These are phyloP conservation scores for Globisporangium okanoganense DNA, from an alignment of 352 stramenopile species.

Conservation along the genomic window DNA sequence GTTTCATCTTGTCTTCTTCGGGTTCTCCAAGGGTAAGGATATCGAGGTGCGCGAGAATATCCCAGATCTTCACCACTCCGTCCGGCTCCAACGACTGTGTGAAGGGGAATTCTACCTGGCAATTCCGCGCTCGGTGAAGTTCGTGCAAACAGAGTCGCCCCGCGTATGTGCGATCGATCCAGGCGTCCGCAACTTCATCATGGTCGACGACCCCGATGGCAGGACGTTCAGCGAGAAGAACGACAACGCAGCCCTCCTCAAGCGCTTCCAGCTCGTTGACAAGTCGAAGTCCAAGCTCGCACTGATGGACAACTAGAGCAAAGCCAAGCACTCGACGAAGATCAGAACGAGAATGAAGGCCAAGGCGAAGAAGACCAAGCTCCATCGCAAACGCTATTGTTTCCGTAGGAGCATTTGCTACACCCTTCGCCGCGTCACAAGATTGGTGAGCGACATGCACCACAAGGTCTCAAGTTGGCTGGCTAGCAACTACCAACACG, in stretches of 20 bases:
- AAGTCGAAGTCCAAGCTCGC: neutral
- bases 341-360: neutral
- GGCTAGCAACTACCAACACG: neutral
- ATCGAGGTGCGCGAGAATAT: neutral
- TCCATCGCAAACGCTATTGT: neutral
- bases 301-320: too few relatives aligned
- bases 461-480: neutral
- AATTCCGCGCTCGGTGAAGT: neutral
- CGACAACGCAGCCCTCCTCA: neutral
- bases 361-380: neutral
- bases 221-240: neutral
- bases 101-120: neutral
- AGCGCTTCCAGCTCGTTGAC: neutral
- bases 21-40: neutral
- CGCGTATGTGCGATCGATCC: neutral
- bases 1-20: too few relatives aligned
- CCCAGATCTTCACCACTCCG: neutral
- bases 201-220: neutral
- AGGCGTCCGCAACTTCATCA: neutral
- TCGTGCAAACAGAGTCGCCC: neutral
- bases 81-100: neutral
- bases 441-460: neutral
- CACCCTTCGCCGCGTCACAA: neutral
- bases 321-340: neutral
- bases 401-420: neutral